A percentile compares a stretch with the other conserved stretches of the same genome.
Conservation (phyloP, 768 basidiomycete species). For the Suillus cothurnatus region DNA sequence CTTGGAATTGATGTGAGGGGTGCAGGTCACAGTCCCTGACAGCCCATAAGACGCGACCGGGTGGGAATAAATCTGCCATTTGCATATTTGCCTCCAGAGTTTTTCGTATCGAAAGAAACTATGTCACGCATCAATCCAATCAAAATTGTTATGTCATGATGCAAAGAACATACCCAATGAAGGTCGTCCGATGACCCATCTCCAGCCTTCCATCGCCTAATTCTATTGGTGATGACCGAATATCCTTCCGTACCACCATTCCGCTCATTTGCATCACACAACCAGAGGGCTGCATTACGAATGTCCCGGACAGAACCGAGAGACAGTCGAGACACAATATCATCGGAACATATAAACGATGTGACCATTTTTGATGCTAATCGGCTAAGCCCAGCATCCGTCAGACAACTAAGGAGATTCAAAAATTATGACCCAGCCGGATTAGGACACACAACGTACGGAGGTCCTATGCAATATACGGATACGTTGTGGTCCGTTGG, state of each 20-base stretch:
- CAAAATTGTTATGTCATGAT: constrained; percentile 36
- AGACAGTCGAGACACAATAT: constrained; percentile 77
- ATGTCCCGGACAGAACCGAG: constrained; percentile 79
- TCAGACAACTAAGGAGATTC: constrained; percentile 50
- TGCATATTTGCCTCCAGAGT: constrained; percentile 87
- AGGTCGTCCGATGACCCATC: constrained; percentile 52
- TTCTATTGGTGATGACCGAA: constrained; percentile 43
- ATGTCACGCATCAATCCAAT: constrained; percentile 44
- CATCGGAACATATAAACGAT: constrained; percentile 83
- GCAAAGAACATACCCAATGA: constrained; percentile 46
- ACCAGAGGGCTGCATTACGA: constrained; percentile 72
- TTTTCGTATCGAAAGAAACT: constrained; percentile 83
- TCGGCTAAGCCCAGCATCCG: constrained; percentile 59
- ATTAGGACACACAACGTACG: constrained; percentile 45
- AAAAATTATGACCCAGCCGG: background rate
- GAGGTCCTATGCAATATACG: constrained; percentile 80
- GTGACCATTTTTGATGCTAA: constrained; percentile 65
- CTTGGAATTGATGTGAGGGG: constrained; percentile 47
- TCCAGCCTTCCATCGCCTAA: constrained; percentile 65
- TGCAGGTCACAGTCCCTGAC: constrained; percentile 73
- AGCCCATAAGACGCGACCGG: constrained; percentile 80
- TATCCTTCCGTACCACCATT: constrained; percentile 41
- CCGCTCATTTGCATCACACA: constrained; percentile 68
- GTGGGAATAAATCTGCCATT: constrained; percentile 69
- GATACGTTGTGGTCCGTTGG: constrained; percentile 66